phyloP scores from a whole-genome alignment of 2,329 filamentous ascomycete genomes.

The Curvularia verruculosa region DNA sequence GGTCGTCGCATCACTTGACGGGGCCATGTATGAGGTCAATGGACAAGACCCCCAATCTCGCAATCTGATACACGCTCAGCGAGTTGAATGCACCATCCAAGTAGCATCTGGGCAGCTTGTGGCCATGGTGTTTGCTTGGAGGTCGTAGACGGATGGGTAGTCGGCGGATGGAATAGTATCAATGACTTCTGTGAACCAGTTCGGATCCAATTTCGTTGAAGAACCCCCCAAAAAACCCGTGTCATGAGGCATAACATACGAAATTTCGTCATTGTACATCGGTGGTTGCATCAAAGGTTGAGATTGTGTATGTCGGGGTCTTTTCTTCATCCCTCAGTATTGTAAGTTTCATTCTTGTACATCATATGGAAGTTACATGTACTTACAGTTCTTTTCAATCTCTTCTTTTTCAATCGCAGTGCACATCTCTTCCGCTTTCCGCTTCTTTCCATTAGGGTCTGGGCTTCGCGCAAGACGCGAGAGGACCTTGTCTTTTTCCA shows the following conservation, averaged over 20 bases:
- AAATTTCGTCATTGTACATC: not conserved
- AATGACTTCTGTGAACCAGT: not conserved
- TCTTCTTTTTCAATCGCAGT: not conserved
- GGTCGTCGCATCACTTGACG: not conserved
- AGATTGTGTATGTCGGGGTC: not conserved
- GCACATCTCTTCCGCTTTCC: not conserved
- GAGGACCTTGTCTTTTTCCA: not conserved
- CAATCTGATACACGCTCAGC: not conserved
- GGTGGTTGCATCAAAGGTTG: not conserved
- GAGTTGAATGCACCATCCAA: not conserved
- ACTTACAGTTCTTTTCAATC: not conserved
- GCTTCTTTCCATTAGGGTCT: not conserved
- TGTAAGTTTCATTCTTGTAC: not conserved
- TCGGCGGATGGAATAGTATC: not conserved
- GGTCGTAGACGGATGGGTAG: not conserved
- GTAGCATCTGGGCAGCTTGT: not conserved
- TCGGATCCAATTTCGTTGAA: not conserved
- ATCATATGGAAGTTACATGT: not conserved
- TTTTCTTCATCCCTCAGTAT: not conserved
- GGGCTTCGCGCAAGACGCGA: not conserved
- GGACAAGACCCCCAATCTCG: not conserved
- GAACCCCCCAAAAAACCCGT: not conserved
- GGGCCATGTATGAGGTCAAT: not conserved
- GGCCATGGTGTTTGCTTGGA: slow-evolving; percentile 1
- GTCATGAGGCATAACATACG: not conserved